phyloP scores from a whole-genome alignment of 192 early-diverging fungal species.

The Backusella circina region DNA sequence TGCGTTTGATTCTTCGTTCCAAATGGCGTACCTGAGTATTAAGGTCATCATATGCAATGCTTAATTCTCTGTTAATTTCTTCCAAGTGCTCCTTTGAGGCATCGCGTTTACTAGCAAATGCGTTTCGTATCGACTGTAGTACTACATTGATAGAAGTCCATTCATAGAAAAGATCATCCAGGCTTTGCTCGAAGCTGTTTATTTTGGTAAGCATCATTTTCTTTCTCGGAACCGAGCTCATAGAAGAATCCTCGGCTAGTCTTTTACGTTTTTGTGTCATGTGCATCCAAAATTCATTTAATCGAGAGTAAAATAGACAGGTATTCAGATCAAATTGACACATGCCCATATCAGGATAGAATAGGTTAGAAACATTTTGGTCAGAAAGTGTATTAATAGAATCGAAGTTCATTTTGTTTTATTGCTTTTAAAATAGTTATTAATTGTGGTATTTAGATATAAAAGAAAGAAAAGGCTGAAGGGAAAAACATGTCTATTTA shows the following conservation, averaged over 20 bases:
- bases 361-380: not conserved
- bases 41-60: slow-evolving; percentile 28
- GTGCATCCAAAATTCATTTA: not conserved
- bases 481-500: not conserved
- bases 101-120: slow-evolving; percentile 7
- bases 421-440: not conserved
- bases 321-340: not conserved
- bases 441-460: not conserved
- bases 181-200: slow-evolving; percentile 2
- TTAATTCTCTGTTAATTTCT: slow-evolving; percentile 28
- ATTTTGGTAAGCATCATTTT: not conserved
- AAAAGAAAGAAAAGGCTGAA: not conserved
- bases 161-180: slow-evolving; percentile 20
- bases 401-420: not conserved
- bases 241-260: not conserved
- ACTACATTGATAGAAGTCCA: slow-evolving; percentile 27
- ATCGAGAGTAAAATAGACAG: not conserved
- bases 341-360: not conserved
- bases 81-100: slow-evolving; percentile 17
- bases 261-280: not conserved
- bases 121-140: slow-evolving; percentile 15
- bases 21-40: slow-evolving; percentile 25
- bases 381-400: not conserved
- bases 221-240: not conserved
- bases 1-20: slow-evolving; percentile 21